Conservation (phyloP, 2,329 filamentous ascomycete species). For the Ophiostoma himal-ulmi region DNA sequence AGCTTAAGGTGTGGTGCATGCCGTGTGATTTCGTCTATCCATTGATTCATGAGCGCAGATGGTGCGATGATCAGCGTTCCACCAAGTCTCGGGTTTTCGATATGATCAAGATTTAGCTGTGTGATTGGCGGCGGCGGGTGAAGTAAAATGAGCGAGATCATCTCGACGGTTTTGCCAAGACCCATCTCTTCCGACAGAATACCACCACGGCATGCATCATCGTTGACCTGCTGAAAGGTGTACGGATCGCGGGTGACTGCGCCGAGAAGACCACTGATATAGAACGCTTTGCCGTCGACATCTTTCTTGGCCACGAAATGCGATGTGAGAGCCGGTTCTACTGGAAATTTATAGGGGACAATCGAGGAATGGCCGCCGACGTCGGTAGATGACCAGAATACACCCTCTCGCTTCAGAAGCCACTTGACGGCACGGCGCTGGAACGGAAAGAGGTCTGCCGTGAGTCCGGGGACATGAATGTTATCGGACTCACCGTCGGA, state of each 20-base stretch:
- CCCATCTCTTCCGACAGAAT: slow-evolving; percentile 80
- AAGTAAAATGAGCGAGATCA: slow-evolving; percentile 63
- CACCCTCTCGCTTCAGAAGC: slow-evolving; percentile 62
- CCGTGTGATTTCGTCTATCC: slow-evolving; percentile 53
- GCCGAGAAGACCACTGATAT: slow-evolving; percentile 56
- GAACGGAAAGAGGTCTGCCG: slow-evolving; percentile 60
- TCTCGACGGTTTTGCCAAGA: slow-evolving; percentile 72
- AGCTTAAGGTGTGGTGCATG: slow-evolving; percentile 55
- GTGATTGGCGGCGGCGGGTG: slow-evolving; percentile 43
- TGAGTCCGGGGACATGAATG: slow-evolving; percentile 41
- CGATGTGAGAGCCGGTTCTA: slow-evolving; percentile 33
- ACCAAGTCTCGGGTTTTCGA: slow-evolving; percentile 43
- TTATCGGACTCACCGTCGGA: slow-evolving; percentile 36
- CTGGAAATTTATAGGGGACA: slow-evolving; percentile 26
- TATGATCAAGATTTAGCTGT: slow-evolving; percentile 47
- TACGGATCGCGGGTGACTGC: slow-evolving; percentile 47
- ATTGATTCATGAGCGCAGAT: slow-evolving; percentile 52
- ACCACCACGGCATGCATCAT: slow-evolving; percentile 45
- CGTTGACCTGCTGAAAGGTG: slow-evolving; percentile 40
- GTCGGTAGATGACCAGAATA: slow-evolving; percentile 40
- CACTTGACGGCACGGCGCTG: slow-evolving; percentile 65
- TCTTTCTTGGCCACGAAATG: slow-evolving; percentile 44
- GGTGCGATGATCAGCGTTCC: slow-evolving; percentile 60
- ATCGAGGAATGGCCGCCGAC: slow-evolving; percentile 25
- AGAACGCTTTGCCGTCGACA: slow-evolving; percentile 36